Percentiles rank a stretch among this genome's conserved stretches.
These are phyloP conservation scores for Cavenderia fasciculata DNA, from an alignment of 78 protist genomes.

Conservation along the genomic window DNA sequence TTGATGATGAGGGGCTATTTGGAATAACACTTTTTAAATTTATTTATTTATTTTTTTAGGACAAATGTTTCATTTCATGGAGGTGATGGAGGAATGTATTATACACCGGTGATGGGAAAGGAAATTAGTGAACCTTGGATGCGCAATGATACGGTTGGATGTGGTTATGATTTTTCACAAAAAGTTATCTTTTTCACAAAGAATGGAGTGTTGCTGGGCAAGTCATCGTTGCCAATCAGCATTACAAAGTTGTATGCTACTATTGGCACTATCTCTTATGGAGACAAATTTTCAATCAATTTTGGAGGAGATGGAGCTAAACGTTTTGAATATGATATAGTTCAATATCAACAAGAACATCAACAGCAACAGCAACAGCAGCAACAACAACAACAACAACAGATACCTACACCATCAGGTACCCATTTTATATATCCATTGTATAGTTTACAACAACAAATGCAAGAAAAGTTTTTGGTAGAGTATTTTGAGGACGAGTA, in stretches of 20 bases:
- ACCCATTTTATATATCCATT: too few species aligned
- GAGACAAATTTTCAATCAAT: neutral
- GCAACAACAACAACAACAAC: too few species aligned
- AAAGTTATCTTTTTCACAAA: neutral
- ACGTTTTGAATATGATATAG: neutral
- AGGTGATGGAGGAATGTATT: slow-evolving; percentile 15
- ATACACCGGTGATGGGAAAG: slow-evolving; percentile 2
- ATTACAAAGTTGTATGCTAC: neutral
- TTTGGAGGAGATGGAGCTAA: neutral
- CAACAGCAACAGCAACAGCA: neutral
- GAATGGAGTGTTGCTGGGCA: slow-evolving; percentile 10
- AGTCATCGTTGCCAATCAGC: neutral
- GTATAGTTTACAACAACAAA: neutral
- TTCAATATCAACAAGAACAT: neutral
- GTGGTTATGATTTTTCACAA: neutral
- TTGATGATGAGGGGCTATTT: too few species aligned
- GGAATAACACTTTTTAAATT: too few species aligned
- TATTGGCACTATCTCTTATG: neutral
- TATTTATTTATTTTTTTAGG: too few species aligned
- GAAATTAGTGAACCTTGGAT: slow-evolving; percentile 11
- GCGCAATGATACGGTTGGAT: slow-evolving; percentile 12
- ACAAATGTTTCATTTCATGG: neutral
- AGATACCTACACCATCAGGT: too few species aligned
- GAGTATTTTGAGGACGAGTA: slow-evolving; percentile 4
- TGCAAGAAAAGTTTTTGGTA: neutral